These are phyloP conservation scores for Hyaloscypha hepaticicola DNA, from an alignment of 495 filamentous ascomycete genomes.

Conservation along the genomic window DNA sequence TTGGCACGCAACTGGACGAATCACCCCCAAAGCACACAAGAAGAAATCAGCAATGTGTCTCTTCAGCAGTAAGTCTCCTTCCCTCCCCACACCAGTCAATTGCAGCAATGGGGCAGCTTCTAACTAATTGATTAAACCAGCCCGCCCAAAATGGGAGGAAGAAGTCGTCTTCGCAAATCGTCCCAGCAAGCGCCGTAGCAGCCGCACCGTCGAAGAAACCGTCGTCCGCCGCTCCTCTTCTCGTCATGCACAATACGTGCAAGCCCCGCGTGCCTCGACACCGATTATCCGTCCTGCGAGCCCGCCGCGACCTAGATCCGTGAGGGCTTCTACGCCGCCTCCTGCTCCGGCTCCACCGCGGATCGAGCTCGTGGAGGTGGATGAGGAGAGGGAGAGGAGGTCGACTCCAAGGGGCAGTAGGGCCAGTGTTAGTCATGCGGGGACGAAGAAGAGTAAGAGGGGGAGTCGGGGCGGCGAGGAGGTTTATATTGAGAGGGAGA, in stretches of 20 bases:
- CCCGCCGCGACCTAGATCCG: constrained; percentile 12
- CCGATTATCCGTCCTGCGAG: constrained; percentile 8
- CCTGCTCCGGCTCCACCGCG: constrained; percentile 19
- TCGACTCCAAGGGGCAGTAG: constrained; percentile 29
- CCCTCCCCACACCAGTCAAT: no score
- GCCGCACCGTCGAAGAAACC: constrained; percentile 26
- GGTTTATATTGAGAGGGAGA: constrained; percentile 50
- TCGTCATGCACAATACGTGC: constrained; percentile 28
- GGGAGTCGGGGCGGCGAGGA: constrained; percentile 41
- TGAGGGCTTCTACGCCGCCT: constrained; percentile 32
- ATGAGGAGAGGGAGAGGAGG: constrained; percentile 43
- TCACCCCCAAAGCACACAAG: neutral
- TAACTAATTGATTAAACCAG: constrained; percentile 2
- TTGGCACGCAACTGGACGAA: neutral
- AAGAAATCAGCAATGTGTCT: constrained; percentile 1
- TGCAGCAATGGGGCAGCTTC: neutral
- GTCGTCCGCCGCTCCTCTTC: constrained; percentile 28
- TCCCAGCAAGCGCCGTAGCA: constrained; percentile 3
- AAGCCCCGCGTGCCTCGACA: constrained; percentile 27
- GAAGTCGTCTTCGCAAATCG: constrained; percentile 23
- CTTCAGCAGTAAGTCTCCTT: neutral
- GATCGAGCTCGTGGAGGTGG: constrained; percentile 53
- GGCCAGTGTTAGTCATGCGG: constrained; percentile 6
- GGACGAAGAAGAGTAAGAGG: constrained; percentile 17
- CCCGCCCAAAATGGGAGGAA: constrained; percentile 22